phyloP scores from a whole-genome alignment of 176 grass and related monocot genomes.

The Ampelocalamus luodianensis region DNA sequence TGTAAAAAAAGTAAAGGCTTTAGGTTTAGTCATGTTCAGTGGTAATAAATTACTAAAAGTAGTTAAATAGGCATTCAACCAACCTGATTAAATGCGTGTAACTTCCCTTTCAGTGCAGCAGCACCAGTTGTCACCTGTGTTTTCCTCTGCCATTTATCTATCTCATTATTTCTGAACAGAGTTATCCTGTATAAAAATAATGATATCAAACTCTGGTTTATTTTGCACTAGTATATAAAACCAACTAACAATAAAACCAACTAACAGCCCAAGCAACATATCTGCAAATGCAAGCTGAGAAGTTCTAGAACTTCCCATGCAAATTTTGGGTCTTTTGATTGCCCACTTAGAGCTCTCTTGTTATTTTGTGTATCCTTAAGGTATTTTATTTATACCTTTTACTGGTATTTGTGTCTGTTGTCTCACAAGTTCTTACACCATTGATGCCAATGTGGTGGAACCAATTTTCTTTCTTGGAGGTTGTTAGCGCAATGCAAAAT shows the following conservation, averaged over 20 bases:
- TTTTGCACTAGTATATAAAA: constrained; percentile 8
- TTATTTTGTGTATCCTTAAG: background rate
- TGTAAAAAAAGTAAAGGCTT: constrained; percentile 22
- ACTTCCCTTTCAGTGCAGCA: constrained; percentile 89
- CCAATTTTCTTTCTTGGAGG: constrained; percentile 17
- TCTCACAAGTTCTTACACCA: background rate
- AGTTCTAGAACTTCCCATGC: background rate
- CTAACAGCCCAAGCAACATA: background rate
- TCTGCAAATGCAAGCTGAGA: constrained; percentile 2
- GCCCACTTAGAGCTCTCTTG: background rate
- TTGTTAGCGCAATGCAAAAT: background rate
- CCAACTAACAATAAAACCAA: constrained; percentile 9
- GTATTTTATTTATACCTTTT: background rate
- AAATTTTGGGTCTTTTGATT: background rate
- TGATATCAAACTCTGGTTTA: background rate
- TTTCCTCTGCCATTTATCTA: constrained; percentile 98
- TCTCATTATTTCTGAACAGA: constrained; percentile 67
- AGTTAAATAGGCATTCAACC: constrained; percentile 5
- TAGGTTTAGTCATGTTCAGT: background rate
- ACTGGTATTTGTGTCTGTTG: background rate
- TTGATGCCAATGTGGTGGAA: background rate
- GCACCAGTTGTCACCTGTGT: constrained; percentile 83
- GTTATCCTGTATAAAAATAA: constrained; percentile 63
- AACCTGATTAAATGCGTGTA: constrained; percentile 89
- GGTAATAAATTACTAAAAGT: constrained; percentile 21